Conservation (phyloP, 2,329 filamentous ascomycete genomes). For the Fusarium agapanthi region DNA sequence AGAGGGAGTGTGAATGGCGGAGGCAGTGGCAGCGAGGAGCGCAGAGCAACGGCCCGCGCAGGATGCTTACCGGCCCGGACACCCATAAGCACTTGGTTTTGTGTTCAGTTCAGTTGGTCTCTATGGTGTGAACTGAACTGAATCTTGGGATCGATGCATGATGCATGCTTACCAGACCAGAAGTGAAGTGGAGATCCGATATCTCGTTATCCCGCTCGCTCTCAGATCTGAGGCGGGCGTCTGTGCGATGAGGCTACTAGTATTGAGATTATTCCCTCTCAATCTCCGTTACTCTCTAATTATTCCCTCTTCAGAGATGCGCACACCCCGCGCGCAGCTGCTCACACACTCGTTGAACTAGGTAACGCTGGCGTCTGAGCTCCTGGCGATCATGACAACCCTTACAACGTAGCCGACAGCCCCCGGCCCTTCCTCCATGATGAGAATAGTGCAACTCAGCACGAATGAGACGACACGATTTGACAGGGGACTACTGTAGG, state of each 20-base stretch:
- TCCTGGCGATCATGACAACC: constrained; percentile 17
- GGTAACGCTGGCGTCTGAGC: not conserved
- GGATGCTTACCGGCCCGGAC: not conserved
- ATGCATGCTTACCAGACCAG: not conserved
- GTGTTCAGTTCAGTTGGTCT: not conserved
- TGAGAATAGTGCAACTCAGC: constrained; percentile 4
- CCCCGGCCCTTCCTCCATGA: not conserved
- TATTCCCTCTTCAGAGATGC: not conserved
- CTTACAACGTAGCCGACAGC: not conserved
- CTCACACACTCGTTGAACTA: not conserved
- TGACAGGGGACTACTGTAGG: not conserved
- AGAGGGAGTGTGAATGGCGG: not conserved
- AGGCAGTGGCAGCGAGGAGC: not conserved
- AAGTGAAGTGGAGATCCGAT: not conserved
- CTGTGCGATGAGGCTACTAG: not conserved
- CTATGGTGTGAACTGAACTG: not conserved
- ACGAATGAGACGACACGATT: not conserved
- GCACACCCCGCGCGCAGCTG: not conserved
- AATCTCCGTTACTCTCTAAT: not conserved
- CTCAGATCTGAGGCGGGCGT: not conserved
- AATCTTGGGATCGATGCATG: not conserved
- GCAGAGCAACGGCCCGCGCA: constrained; percentile 14
- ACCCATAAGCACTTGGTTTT: constrained; percentile 1
- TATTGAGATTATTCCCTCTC: not conserved
- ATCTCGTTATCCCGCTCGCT: not conserved